A percentile compares a stretch with the other conserved stretches of the same genome.
Conservation (phyloP, 202 grass and related monocot species). For the Zizania palustris region DNA sequence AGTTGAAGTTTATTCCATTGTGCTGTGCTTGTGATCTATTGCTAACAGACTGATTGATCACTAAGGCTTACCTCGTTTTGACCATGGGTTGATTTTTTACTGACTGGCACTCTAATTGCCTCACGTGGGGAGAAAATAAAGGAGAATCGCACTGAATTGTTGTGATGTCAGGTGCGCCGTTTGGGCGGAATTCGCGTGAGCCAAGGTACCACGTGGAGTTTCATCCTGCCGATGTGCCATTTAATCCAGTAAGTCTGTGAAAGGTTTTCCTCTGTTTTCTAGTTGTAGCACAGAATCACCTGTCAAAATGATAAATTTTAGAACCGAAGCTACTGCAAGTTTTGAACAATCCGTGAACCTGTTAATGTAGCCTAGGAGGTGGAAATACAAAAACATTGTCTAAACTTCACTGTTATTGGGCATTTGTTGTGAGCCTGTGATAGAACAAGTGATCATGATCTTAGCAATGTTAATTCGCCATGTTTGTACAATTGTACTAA, state of each 20-base stretch:
- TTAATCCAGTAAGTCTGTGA: conserved; percentile 57
- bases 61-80: not conserved
- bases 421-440: not conserved
- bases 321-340: not conserved
- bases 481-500: not conserved
- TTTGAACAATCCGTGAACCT: not conserved
- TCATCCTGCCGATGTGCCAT: conserved; percentile 58
- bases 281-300: not conserved
- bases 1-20: not conserved
- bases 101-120: not conserved
- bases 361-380: not conserved
- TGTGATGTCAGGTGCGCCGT: conserved; percentile 55
- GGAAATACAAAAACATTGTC: not conserved
- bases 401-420: not conserved
- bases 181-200: conserved; percentile 84
- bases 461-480: not conserved
- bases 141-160: not conserved
- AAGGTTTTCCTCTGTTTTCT: not conserved
- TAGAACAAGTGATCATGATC: not conserved
- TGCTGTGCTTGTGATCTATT: not conserved
- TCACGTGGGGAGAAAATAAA: not conserved
- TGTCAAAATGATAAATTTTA: not conserved
- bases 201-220: conserved; percentile 72
- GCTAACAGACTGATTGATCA: not conserved
- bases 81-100: not conserved